A percentile compares a stretch with the other conserved stretches of the same genome.
Conservation (phyloP, 306 rosid genomes). For the Quercus aquifolioides region DNA sequence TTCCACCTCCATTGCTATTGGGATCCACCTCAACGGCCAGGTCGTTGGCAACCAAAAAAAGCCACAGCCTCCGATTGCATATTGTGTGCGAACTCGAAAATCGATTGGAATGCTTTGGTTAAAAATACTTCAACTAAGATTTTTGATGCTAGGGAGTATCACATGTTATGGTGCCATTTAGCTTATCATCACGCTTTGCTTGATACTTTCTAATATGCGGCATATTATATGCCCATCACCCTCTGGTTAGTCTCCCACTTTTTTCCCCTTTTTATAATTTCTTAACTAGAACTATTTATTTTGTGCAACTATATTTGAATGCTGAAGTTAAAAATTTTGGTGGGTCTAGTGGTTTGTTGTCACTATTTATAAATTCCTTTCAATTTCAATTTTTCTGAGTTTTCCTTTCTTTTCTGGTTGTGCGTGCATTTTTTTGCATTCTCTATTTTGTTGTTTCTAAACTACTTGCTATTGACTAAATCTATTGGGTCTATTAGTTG, state of each 20-base stretch:
- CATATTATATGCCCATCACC: constrained; percentile 42
- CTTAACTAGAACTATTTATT: too few species aligned
- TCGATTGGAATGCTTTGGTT: constrained; percentile 75
- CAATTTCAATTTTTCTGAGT: too few species aligned
- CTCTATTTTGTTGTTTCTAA: too few species aligned
- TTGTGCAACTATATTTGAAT: not conserved
- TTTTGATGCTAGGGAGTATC: constrained; percentile 72
- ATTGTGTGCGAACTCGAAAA: constrained; percentile 28
- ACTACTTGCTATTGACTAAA: too few species aligned
- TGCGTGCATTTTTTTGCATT: too few species aligned
- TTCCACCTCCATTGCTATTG: too few species aligned
- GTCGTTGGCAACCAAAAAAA: too few species aligned
- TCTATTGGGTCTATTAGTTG: too few species aligned
- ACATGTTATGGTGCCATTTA: constrained; percentile 89
- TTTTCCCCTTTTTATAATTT: not conserved
- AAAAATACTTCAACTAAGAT: constrained; percentile 72
- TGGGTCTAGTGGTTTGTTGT: not conserved
- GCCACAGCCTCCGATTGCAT: constrained; percentile 12
- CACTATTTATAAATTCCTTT: not conserved
- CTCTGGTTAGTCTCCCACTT: constrained; percentile 47
- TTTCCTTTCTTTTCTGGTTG: too few species aligned
- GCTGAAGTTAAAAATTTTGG: not conserved
- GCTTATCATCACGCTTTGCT: constrained; percentile 57
- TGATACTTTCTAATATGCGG: constrained; percentile 39
- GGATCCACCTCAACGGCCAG: too few species aligned